These are phyloP conservation scores for Xylaria venustula DNA, from an alignment of 495 filamentous ascomycete species.

Conservation along the genomic window DNA sequence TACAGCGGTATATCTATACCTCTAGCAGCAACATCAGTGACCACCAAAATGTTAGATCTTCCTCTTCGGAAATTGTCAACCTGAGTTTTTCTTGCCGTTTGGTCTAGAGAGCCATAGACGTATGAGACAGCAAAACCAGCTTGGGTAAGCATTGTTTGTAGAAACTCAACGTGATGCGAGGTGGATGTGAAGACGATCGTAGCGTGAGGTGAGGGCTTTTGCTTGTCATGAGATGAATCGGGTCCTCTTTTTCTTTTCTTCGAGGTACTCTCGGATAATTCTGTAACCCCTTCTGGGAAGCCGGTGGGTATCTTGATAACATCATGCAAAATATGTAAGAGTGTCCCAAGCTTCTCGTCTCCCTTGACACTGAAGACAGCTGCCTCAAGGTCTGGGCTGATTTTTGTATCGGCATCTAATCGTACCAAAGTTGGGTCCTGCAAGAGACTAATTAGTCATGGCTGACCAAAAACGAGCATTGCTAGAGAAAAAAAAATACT, in stretches of 20 bases:
- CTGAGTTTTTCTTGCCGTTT: conserved; percentile 85
- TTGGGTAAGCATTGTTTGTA: conserved; percentile 66
- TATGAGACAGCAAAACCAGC: conserved; percentile 88
- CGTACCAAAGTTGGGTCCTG: conserved; percentile 83
- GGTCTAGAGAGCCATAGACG: conserved; percentile 89
- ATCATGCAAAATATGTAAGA: conserved; percentile 85
- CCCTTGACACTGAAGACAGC: conserved; percentile 92
- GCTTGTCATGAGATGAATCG: conserved; percentile 43
- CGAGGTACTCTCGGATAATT: conserved; percentile 45
- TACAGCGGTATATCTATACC: conserved; percentile 92
- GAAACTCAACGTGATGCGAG: conserved; percentile 97
- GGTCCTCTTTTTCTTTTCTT: conserved; percentile 70
- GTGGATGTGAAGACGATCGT: conserved; percentile 94
- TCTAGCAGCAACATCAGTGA: conserved; percentile 94
- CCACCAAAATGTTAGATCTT: conserved; percentile 85
- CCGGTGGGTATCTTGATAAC: conserved; percentile 92
- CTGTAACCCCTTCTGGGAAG: conserved; percentile 50
- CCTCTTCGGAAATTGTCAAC: conserved; percentile 85
- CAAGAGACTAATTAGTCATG: conserved; percentile 46
- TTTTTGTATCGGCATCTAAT: conserved; percentile 90
- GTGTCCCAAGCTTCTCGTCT: conserved; percentile 86
- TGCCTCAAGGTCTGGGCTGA: conserved; percentile 88
- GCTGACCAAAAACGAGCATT: not conserved
- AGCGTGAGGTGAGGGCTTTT: conserved; percentile 71
- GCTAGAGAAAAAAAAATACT: not conserved